Conservation (phyloP, 306 rosid species). For the Astragalus glycyphyllos region DNA sequence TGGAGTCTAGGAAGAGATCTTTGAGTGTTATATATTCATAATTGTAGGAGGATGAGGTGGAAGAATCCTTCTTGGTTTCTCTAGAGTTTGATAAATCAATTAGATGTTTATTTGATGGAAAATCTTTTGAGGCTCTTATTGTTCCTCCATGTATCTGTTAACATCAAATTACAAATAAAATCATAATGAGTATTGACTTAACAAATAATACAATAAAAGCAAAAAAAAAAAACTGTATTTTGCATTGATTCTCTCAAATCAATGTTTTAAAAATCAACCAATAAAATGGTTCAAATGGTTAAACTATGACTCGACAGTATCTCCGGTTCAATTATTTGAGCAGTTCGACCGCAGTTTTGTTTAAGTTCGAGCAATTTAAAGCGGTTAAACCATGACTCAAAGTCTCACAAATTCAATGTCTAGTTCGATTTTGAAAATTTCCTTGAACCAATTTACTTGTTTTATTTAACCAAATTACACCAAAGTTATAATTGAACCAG, state of each 20-base stretch:
- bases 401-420: too few relatives aligned
- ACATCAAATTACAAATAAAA: conserved; percentile 23
- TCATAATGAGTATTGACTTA: conserved; percentile 2
- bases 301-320: too few relatives aligned
- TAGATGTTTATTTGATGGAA: conserved; percentile 63
- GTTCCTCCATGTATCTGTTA: conserved; percentile 92
- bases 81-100: conserved; percentile 63
- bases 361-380: too few relatives aligned
- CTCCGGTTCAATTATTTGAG: too few relatives aligned
- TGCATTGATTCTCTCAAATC: not conserved
- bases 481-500: not conserved
- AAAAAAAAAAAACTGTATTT: not conserved
- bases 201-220: not conserved
- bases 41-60: conserved; percentile 63
- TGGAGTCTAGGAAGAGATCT: conserved; percentile 76
- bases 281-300: too few relatives aligned
- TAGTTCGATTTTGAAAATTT: not conserved
- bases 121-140: conserved; percentile 67
- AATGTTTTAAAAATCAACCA: not conserved
- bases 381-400: too few relatives aligned
- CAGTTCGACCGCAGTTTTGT: too few relatives aligned
- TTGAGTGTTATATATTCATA: conserved; percentile 77
- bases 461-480: conserved; percentile 5
- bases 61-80: conserved; percentile 17
- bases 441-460: conserved; percentile 4